Evolutionary conservation across 176 grass and related monocot genomes (phyloP), one percentile per base, ranked within the genome.

Genomic region (Oryza brachyantha): DNA sequence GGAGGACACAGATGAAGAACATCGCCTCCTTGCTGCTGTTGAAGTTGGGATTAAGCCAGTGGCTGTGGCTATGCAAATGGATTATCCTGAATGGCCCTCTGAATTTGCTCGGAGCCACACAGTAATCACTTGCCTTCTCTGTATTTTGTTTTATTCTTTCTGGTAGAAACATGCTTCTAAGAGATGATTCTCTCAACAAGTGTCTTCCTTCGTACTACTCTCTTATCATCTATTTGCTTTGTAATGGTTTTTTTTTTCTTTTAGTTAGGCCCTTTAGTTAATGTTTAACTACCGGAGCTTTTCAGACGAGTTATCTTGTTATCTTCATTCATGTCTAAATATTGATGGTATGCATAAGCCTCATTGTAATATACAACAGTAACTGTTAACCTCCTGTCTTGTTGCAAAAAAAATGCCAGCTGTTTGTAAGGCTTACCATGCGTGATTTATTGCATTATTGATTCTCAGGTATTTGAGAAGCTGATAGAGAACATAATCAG

Each of bases 381-480:
- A n/a, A n/a, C 42, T 45, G 42, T 45, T 45, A 45, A 45, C 3
- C 42, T 45, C 42, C n/a, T 40, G 1, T 40, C 36, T 68, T 21
- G 3, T 35, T 58, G 9, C 8, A 75, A 45, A 38, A 61, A 75
- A 45, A 38, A 61, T 61, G 14, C 24, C 22, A 69, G 48, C 34
- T 38, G 21, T 74, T 37, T 54, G 48, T 77, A 46, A 29, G 1
- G 11, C 21, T 24, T 41, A 42, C 69, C 64, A 17, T 24, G 32
- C 66, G 29, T 32, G n/a, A 17, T 66, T 32, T 37, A 79, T 68
- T 79, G 34, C 38, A 41, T 66, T 19, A 22, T 12, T 63, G 9
- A 55, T 75, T 75, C 25, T 71, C 73, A 86, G 78, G 84, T 55
- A 64, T 86, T 86, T 86, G 40, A 82, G 64, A 77, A 87, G 55